phyloP scores from a whole-genome alignment of 805 yeast species.

The Saccharomycopsis capsularis region DNA sequence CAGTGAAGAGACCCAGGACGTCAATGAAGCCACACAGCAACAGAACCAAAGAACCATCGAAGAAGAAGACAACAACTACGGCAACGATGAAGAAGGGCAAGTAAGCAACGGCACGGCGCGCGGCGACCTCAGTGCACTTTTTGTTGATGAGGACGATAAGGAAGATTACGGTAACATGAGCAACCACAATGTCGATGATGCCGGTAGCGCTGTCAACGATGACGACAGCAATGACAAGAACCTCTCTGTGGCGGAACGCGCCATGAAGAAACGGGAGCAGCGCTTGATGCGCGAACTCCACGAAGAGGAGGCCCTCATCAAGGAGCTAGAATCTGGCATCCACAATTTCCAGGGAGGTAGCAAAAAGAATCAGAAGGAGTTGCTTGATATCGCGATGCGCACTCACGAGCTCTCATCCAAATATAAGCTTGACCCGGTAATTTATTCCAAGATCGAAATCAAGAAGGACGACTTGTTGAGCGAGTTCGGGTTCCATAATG shows the following conservation, averaged over 20 bases:
- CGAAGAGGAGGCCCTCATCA: constrained; percentile 9
- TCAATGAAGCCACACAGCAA: not conserved
- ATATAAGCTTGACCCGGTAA: constrained; percentile 15
- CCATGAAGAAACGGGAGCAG: constrained; percentile 9
- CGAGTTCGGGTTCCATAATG: constrained; percentile 18
- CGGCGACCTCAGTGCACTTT: too few species aligned
- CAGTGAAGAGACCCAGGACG: too few species aligned
- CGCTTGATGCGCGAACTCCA: constrained; percentile 11
- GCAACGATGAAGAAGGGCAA: too few species aligned
- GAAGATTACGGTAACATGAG: too few species aligned
- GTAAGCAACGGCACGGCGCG: too few species aligned
- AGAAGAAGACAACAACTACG: too few species aligned
- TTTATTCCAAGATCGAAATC: constrained; percentile 15
- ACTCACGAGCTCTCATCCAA: constrained; percentile 17
- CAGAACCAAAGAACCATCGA: not conserved
- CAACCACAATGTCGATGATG: constrained; percentile 2
- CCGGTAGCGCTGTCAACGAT: constrained; percentile 5
- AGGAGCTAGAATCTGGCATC: constrained; percentile 5
- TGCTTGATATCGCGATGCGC: constrained; percentile 19
- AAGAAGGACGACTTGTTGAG: constrained; percentile 12
- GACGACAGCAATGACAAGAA: not conserved
- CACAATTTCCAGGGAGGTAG: not conserved
- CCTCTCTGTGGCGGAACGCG: constrained; percentile 10
- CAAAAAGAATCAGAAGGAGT: constrained; percentile 9
- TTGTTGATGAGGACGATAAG: not conserved